These are phyloP conservation scores for Epichloe elymi DNA, from an alignment of 2,329 filamentous ascomycete species.

Conservation along the genomic window DNA sequence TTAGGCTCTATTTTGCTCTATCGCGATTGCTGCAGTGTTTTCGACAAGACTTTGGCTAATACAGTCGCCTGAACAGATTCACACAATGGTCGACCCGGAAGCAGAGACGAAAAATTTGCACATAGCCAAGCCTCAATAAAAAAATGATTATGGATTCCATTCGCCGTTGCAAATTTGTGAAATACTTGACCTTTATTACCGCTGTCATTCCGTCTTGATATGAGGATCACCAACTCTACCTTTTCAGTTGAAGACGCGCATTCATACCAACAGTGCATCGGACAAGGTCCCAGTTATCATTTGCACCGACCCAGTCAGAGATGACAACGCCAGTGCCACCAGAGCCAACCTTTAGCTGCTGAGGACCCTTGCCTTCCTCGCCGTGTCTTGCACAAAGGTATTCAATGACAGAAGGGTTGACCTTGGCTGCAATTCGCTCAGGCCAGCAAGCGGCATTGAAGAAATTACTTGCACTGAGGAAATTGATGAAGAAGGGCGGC, in stretches of 20 bases:
- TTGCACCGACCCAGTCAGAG: constrained; percentile 81
- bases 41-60: neutral
- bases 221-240: constrained; percentile 12
- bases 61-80: neutral
- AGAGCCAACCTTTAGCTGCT: constrained; percentile 44
- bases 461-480: constrained; percentile 84
- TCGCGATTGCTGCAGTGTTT: neutral
- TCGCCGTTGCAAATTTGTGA: neutral
- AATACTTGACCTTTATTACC: neutral
- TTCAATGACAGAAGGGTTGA: constrained; percentile 65
- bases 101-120: neutral
- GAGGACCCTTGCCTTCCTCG: constrained; percentile 34
- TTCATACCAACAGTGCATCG: constrained; percentile 88
- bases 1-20: constrained; percentile 11
- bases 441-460: constrained; percentile 90
- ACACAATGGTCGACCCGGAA: neutral
- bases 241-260: constrained; percentile 43
- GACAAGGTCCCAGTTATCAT: constrained; percentile 83
- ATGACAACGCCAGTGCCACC: constrained; percentile 79
- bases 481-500: constrained; percentile 75
- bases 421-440: constrained; percentile 72
- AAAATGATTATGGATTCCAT: neutral
- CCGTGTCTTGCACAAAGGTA: constrained; percentile 48
- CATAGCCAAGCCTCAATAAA: neutral
- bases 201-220: neutral